Evolutionary conservation across 257 asterid genomes (phyloP), one percentile per base, ranked within the genome.

Genomic region (Solanum rostratum): DNA sequence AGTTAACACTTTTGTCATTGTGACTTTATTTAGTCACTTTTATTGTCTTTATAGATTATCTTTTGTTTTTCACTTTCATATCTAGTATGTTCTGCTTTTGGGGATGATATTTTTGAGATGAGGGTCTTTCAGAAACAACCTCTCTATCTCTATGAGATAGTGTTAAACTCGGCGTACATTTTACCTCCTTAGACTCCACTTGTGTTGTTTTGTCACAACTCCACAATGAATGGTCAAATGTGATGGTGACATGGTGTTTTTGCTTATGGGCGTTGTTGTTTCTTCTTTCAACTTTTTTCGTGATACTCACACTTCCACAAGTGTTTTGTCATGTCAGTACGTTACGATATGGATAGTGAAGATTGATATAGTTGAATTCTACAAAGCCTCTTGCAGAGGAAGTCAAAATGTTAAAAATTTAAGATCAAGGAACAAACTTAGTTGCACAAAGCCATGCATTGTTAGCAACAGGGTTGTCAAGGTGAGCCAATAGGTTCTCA

Each of bases 361-460:
- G 39, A 4, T 62, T 43, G 0, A 71, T n/a, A 43, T 45, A 6
- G 54, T 0, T n/a, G 52, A 11, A 1, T 11, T n/a, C 16, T 19
- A 85, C 18, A 50, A 65, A 66, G 14, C 2, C 57, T 65, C 43
- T 43, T 13, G 1, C 55, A 15, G 30, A 62, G 29, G 33, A 50
- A 65, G 63, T 66, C 18, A 7, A 19, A 66, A 29, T 29, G 84
- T 76, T 22, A 30, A 7, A 49, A 20, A 14, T 27, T 85, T 89
- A 91, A 53, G 95, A 88, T 80, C 97, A 94, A 41, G 98, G 97
- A 10, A 39, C 92, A 85, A 94, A 93, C 83, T 94, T 92, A 83
- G 93, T 91, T 81, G 97, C 97, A 86, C 89, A 94, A 33, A 92
- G 94, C 97, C 97, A 90, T 9, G 96, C 98, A 88, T 94, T 92